Evolutionary conservation across 306 rosid species (phyloP).

Genomic region (Begonia masoniana): DNA sequence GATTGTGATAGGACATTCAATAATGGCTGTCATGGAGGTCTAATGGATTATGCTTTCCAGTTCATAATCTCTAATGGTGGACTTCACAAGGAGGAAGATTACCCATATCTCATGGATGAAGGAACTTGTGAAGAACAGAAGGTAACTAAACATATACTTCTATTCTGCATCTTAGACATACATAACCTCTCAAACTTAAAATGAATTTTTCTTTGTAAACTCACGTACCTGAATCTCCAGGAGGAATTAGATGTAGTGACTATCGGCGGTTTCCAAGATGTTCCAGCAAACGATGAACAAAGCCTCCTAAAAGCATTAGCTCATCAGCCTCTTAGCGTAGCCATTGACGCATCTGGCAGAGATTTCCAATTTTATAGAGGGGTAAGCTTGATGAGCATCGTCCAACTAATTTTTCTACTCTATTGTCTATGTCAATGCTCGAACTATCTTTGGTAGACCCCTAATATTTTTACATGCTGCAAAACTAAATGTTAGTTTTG

Average conservation of each 20-base stretch:
- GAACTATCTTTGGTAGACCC: not conserved
- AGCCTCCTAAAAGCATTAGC: constrained; percentile 80
- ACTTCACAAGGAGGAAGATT: constrained; percentile 34
- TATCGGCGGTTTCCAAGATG: constrained; percentile 68
- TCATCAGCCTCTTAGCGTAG: constrained; percentile 82
- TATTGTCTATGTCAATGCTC: not conserved
- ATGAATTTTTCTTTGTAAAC: not conserved
- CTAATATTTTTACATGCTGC: not conserved
- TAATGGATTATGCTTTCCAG: constrained; percentile 34
- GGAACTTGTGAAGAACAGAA: constrained; percentile 63
- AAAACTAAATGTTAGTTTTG: not conserved
- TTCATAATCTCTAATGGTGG: constrained; percentile 27
- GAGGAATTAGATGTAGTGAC: constrained; percentile 43
- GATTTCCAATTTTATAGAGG: constrained; percentile 92
- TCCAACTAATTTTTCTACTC: not conserved
- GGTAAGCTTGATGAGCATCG: constrained; percentile 23
- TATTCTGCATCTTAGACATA: not conserved
- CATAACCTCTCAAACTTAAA: not conserved
- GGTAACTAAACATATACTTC: constrained; percentile 21
- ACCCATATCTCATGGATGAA: constrained; percentile 65
- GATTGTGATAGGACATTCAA: constrained; percentile 33
- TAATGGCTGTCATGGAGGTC: constrained; percentile 34
- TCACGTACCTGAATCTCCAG: constrained; percentile 19
- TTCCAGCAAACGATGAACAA: constrained; percentile 66
- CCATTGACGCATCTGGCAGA: constrained; percentile 72